A percentile compares a stretch with the other conserved stretches of the same genome.
Conservation (phyloP, 2,329 filamentous ascomycete species). For the Hymenoscyphus repandus region DNA sequence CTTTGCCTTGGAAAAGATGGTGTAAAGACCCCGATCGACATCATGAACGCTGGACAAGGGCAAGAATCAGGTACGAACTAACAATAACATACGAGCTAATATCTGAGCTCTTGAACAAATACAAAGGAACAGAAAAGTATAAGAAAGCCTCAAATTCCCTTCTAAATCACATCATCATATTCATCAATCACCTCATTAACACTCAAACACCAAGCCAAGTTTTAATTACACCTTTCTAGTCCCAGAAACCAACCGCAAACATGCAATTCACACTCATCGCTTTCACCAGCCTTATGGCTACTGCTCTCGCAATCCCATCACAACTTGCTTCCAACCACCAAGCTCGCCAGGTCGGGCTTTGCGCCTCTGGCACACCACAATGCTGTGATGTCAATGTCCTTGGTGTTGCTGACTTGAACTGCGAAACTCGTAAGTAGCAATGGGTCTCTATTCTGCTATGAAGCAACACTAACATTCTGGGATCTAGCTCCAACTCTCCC, state of each 20-base stretch:
- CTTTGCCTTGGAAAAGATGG: constrained; percentile 3
- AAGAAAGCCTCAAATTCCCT: constrained; percentile 12
- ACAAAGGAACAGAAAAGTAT: neutral
- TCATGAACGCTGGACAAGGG: constrained; percentile 3
- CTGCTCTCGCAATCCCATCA: constrained; percentile 24
- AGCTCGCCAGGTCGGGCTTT: constrained; percentile 35
- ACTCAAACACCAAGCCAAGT: constrained; percentile 36
- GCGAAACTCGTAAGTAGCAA: constrained; percentile 40
- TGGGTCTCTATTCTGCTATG: neutral
- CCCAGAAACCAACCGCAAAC: constrained; percentile 8
- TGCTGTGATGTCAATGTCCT: constrained; percentile 61
- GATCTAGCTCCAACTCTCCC: constrained; percentile 33
- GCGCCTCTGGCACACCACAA: constrained; percentile 38
- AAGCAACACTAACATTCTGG: constrained; percentile 7
- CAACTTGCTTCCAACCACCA: constrained; percentile 29
- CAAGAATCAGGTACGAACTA: constrained; percentile 6
- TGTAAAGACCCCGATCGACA: constrained; percentile 8
- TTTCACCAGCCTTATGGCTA: constrained; percentile 9
- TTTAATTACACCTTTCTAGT: constrained; percentile 29
- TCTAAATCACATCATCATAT: constrained; percentile 4
- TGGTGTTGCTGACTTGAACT: constrained; percentile 52
- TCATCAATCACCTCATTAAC: constrained; percentile 11
- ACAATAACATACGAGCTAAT: constrained; percentile 2
- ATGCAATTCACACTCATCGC: constrained; percentile 21
- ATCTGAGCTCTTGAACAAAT: constrained; percentile 9